Base-by-base conservation (phyloP, 768 basidiomycete species). In the Lepiota brunneoincarnata region DNA sequence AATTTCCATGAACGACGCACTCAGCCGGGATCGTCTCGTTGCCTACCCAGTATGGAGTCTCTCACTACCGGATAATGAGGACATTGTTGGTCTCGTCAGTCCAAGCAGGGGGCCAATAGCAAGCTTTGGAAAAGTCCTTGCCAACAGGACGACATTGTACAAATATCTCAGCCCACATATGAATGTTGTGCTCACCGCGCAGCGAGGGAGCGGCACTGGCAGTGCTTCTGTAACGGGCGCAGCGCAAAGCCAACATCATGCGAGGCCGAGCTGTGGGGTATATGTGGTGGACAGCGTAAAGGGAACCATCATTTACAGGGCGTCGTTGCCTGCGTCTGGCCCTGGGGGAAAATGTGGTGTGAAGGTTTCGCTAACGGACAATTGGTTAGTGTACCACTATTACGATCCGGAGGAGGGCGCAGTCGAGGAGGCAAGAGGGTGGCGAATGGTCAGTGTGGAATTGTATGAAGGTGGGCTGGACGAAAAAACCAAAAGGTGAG, bases 311-410 rank as follows among this genome's bases (percentile, higher is more conserved):
- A 59, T 95, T 2, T 93, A 95, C 67, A 79, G 81, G 38, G 76
- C 78, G 2, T 72, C 73, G 26, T 64, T 95, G 6, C 81, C 84
- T 41, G 24, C 46, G 20, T 45, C 44, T 42, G 60, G 61, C 26
- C 57, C 58, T 21, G 53, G 57, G 57, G 49, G 71, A 64, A 71
- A 63, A 5, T 91, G 91, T 66, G 80, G 87, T 58, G 72, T 96
- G 15, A 81, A 87, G 59, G 82, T 83, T 17, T 70, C 74, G 2
- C 72, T 98, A 50, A 77, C 80, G 20, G 95, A 98, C 71, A 97
- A 98, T 66, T 97, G 95, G 94, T 66, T 98, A 40, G 87, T 93
- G 6, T 96, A 93, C 70, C 78, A 87, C 54, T 95, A 91, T 64
- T 93, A 85, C 64, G 87, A 91, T 48, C 79, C 75, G 11, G 77